Evolutionary conservation across 345 rosid species (phyloP).

Genomic region (Eutrema yunnanense): DNA sequence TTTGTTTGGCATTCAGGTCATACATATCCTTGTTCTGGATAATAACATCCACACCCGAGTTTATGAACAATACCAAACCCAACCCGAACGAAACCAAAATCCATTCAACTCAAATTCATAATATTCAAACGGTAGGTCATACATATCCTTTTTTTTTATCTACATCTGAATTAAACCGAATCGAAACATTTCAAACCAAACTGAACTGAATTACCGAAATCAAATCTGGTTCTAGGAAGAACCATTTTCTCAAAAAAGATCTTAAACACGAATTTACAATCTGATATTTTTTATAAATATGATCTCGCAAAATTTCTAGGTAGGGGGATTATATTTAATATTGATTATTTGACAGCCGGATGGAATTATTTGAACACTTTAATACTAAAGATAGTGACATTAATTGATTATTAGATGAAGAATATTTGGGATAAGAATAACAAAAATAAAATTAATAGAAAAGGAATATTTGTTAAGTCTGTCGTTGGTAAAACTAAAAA

Average conservation of each 20-base stretch:
- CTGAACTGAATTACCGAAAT: no score
- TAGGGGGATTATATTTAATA: not conserved
- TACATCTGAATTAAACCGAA: no score
- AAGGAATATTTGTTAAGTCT: not conserved
- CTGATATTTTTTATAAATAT: not conserved
- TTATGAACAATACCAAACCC: not conserved
- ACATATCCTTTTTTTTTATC: not conserved
- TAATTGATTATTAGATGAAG: conserved; percentile 3
- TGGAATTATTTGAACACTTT: conserved; percentile 13
- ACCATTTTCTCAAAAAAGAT: no score
- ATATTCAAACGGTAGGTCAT: not conserved
- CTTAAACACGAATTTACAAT: not conserved
- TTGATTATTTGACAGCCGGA: not conserved
- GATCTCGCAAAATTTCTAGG: not conserved
- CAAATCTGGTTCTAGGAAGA: no score
- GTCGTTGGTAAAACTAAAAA: no score
- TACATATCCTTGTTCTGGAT: conserved; percentile 6
- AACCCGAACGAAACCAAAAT: not conserved
- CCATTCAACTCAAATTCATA: not conserved
- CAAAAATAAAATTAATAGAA: not conserved
- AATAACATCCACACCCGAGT: not conserved
- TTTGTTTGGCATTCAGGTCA: conserved; percentile 3
- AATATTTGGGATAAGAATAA: conserved; percentile 6
- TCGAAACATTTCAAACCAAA: no score
- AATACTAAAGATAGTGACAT: conserved; percentile 8